phyloP scores from a whole-genome alignment of 2,329 filamentous ascomycete species.

The Penicillium sp. region DNA sequence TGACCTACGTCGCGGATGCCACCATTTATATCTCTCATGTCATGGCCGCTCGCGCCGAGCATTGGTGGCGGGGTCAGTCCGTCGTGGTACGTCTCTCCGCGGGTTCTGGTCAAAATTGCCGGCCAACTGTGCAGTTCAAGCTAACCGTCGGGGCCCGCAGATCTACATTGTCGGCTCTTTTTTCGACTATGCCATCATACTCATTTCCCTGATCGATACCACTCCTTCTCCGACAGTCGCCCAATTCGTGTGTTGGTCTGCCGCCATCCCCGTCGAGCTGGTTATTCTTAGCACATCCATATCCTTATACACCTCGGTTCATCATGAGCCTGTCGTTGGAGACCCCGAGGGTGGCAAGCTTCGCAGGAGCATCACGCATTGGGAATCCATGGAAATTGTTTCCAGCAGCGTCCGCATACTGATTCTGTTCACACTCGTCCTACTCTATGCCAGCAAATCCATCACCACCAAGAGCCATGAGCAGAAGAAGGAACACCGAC shows the following conservation, averaged over 20 bases:
- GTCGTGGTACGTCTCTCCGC: conserved; percentile 57
- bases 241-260: conserved; percentile 73
- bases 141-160: conserved; percentile 44
- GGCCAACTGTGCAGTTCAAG: background rate
- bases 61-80: conserved; percentile 79
- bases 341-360: conserved; percentile 43
- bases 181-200: conserved; percentile 79
- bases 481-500: conserved; percentile 27
- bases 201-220: conserved; percentile 81
- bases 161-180: conserved; percentile 79
- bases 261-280: conserved; percentile 67
- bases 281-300: conserved; percentile 65
- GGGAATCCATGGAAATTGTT: conserved; percentile 41
- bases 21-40: conserved; percentile 69
- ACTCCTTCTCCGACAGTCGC: conserved; percentile 72
- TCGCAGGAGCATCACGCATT: conserved; percentile 37
- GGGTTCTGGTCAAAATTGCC: background rate
- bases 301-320: conserved; percentile 61
- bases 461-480: conserved; percentile 44
- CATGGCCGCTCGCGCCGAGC: conserved; percentile 57
- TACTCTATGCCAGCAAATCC: conserved; percentile 54
- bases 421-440: conserved; percentile 56
- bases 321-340: conserved; percentile 57
- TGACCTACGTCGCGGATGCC: conserved; percentile 72
- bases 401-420: conserved; percentile 65